phyloP scores from a whole-genome alignment of 768 basidiomycete species.

The Russula brevipes region DNA sequence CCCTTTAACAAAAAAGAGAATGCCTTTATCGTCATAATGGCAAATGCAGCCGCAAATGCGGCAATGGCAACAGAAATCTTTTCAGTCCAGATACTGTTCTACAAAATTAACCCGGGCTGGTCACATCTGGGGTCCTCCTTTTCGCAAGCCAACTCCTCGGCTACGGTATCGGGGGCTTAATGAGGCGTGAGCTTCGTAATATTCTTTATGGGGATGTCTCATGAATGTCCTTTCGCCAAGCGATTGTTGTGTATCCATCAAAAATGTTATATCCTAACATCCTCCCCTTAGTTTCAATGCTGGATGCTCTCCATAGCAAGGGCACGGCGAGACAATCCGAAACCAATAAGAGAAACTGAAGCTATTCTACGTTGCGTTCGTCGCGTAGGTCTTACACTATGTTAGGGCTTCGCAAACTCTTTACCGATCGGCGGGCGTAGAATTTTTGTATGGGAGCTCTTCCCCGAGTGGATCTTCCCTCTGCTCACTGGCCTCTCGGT shows the following conservation, averaged over 20 bases:
- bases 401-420: not conserved
- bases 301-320: conserved; percentile 45
- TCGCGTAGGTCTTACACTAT: conserved; percentile 28
- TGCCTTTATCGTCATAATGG: conserved; percentile 54
- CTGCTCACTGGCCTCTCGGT: conserved; percentile 30
- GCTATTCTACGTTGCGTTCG: conserved; percentile 46
- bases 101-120: conserved; percentile 47
- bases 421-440: conserved; percentile 18
- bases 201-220: not conserved
- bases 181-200: conserved; percentile 39
- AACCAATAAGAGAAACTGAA: conserved; percentile 38
- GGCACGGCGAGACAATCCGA: conserved; percentile 26
- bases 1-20: conserved; percentile 60
- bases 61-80: conserved; percentile 52
- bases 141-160: conserved; percentile 38
- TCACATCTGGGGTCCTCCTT: conserved; percentile 42
- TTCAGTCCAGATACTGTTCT: conserved; percentile 42
- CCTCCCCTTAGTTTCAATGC: conserved; percentile 46
- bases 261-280: conserved; percentile 48
- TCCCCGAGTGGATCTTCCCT: conserved; percentile 25
- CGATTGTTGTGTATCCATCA: conserved; percentile 46
- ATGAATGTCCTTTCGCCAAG: conserved; percentile 27
- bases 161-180: conserved; percentile 52
- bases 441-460: conserved; percentile 32
- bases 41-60: conserved; percentile 48